Evolutionary conservation across 371 early-diverging fungal species (phyloP).

Genomic region (Saksenaea oblongispora): DNA sequence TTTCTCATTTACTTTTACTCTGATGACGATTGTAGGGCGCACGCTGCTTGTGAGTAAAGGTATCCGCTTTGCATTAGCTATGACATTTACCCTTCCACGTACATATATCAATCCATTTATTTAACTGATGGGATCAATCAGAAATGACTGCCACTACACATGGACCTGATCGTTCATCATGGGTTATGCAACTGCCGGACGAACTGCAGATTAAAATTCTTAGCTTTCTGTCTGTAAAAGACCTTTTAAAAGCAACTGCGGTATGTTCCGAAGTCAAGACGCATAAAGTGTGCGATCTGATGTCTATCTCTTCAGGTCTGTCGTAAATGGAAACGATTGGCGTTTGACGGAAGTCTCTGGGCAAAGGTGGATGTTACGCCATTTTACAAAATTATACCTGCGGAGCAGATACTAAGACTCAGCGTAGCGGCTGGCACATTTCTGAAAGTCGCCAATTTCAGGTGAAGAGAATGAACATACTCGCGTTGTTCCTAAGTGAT

Average conservation of each 20-base stretch:
- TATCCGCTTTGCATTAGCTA: not conserved
- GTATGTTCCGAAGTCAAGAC: slow-evolving; percentile 17
- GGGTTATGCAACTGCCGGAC: slow-evolving; percentile 30
- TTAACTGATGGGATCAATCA: not conserved
- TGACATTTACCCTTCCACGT: not conserved
- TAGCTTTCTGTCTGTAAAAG: slow-evolving; percentile 23
- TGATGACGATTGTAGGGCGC: not conserved
- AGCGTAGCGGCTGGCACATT: slow-evolving; percentile 52
- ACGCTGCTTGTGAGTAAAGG: not conserved
- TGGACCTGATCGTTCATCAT: not conserved
- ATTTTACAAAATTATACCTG: slow-evolving; percentile 54
- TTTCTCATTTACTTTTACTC: not conserved
- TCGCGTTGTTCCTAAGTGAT: slow-evolving; percentile 1
- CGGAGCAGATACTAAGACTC: slow-evolving; percentile 42
- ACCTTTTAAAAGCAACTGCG: slow-evolving; percentile 38
- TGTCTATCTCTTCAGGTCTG: slow-evolving; percentile 34
- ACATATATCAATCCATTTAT: not conserved
- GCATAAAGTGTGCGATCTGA: not conserved
- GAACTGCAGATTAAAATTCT: slow-evolving; percentile 44
- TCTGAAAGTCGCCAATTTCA: slow-evolving; percentile 53
- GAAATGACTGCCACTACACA: not conserved
- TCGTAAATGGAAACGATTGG: slow-evolving; percentile 47
- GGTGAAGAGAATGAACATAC: slow-evolving; percentile 30
- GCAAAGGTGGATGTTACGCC: slow-evolving; percentile 44
- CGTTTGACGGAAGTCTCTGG: slow-evolving; percentile 60